Evolutionary conservation across 495 filamentous ascomycete genomes (phyloP), one percentile per base, ranked within the genome.

Genomic region (Recurvomyces mirabilis): DNA sequence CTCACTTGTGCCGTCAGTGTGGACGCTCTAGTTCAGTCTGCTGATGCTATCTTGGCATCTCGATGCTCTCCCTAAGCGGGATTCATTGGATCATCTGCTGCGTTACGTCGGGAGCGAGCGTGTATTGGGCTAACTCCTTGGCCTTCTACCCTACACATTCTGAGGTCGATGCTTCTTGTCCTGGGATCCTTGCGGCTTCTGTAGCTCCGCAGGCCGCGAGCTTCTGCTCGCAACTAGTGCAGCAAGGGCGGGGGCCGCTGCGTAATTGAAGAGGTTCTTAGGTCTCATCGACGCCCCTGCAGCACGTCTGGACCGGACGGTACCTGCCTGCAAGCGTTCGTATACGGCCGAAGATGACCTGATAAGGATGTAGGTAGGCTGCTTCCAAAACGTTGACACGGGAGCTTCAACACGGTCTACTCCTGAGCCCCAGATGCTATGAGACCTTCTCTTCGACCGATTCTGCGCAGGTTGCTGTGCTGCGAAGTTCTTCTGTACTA

Each of bases 1-100:
- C 30, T 32, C 30, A 32, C 30, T 32, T 32, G 30, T 32, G 30
- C 30, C 30, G 30, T 32, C 30, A 32, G 30, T 32, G 30, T 32
- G 30, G 30, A 32, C 30, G 30, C 30, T 32, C 30, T 32, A 32
- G n/a, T 32, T 32, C 30, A 12, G 30, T 32, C 30, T 32, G 30
- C 30, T 32, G 30, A 15, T 32, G 30, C 30, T 32, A 15, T 15
- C 30, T 32, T 32, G 30, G 30, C 30, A 32, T 32, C 4, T 32
- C 18, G 30, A 32, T 4, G 30, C 30, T 32, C 30, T 32, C 30
- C 18, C 30, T 32, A 15, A 32, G 30, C 30, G 30, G 30, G 11
- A 32, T 12, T 32, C 30, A 32, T 32, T 32, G 30, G 30, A 32
- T 32, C 30, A 32, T 32, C 30, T 32, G 30, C 30, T 32, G 30